Conservation (phyloP, 768 basidiomycete species). For the Boletus subparvulus region DNA sequence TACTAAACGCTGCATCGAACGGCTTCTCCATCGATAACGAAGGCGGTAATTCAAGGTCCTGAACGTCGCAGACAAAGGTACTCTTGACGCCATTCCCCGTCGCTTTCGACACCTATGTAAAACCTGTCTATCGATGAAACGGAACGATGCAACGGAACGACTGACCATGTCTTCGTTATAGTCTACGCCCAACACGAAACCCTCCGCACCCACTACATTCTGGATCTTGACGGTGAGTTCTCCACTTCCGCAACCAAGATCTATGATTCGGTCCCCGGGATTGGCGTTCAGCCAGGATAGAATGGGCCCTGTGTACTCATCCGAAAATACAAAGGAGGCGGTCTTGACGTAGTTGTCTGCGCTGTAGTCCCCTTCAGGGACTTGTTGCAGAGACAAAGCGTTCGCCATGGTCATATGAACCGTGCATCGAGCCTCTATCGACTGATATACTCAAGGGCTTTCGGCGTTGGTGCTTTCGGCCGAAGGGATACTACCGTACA, state of each 20-base stretch:
- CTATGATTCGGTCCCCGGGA: slow-evolving; percentile 69
- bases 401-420: slow-evolving; percentile 9
- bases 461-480: slow-evolving; percentile 22
- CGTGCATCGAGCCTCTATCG: not conserved
- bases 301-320: slow-evolving; percentile 49
- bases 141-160: not conserved
- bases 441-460: slow-evolving; percentile 7
- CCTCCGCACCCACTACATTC: slow-evolving; percentile 48
- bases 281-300: slow-evolving; percentile 59
- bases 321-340: slow-evolving; percentile 68
- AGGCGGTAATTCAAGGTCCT: slow-evolving; percentile 40
- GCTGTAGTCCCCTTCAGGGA: slow-evolving; percentile 47
- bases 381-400: not conserved
- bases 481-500: slow-evolving; percentile 1
- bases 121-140: not conserved
- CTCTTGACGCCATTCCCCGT: slow-evolving; percentile 44
- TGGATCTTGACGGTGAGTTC: slow-evolving; percentile 66
- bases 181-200: slow-evolving; percentile 69
- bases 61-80: slow-evolving; percentile 55
- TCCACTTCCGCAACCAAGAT: slow-evolving; percentile 83
- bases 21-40: slow-evolving; percentile 33
- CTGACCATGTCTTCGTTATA: slow-evolving; percentile 70
- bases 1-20: slow-evolving; percentile 79
- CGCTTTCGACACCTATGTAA: slow-evolving; percentile 53
- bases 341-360: slow-evolving; percentile 60